Evolutionary conservation across 192 early-diverging fungal species (phyloP).

Genomic region (Phycomyces blakesleeanus): DNA sequence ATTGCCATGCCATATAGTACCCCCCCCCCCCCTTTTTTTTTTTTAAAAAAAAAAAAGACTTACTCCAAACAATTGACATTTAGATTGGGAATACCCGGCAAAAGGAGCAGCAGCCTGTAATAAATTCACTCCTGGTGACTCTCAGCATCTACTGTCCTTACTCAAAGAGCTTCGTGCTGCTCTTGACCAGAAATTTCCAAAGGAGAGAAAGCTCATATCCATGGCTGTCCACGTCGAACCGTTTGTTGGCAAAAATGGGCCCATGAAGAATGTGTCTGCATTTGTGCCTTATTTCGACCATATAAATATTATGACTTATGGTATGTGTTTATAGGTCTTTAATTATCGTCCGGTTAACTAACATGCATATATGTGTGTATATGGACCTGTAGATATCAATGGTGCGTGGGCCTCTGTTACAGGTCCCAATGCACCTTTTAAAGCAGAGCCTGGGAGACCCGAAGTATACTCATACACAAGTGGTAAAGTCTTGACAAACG

Average conservation of each 20-base stretch:
- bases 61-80: constrained; percentile 1
- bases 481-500: too few species aligned
- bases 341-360: background rate
- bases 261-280: constrained; percentile 44
- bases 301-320: constrained; percentile 68
- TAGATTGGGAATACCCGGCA: constrained; percentile 66
- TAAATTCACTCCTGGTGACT: constrained; percentile 45
- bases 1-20: constrained; percentile 1
- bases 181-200: constrained; percentile 41
- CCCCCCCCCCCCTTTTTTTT: constrained; percentile 11
- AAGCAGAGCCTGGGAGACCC: constrained; percentile 18
- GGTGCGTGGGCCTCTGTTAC: constrained; percentile 58
- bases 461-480: too few species aligned
- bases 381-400: constrained; percentile 28
- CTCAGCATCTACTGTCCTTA: constrained; percentile 50
- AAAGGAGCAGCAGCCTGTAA: constrained; percentile 57
- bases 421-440: constrained; percentile 60
- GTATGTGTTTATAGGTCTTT: constrained; percentile 39
- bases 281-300: constrained; percentile 54
- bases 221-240: constrained; percentile 60
- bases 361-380: background rate
- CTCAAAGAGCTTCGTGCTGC: constrained; percentile 48
- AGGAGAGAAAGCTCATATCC: constrained; percentile 48
- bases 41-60: constrained; percentile 11
- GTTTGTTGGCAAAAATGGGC: constrained; percentile 43